Percentiles rank a stretch among this genome's conserved stretches.
These are phyloP conservation scores for Trichoderma erinaceum DNA, from an alignment of 495 filamentous ascomycete genomes.

Conservation along the genomic window DNA sequence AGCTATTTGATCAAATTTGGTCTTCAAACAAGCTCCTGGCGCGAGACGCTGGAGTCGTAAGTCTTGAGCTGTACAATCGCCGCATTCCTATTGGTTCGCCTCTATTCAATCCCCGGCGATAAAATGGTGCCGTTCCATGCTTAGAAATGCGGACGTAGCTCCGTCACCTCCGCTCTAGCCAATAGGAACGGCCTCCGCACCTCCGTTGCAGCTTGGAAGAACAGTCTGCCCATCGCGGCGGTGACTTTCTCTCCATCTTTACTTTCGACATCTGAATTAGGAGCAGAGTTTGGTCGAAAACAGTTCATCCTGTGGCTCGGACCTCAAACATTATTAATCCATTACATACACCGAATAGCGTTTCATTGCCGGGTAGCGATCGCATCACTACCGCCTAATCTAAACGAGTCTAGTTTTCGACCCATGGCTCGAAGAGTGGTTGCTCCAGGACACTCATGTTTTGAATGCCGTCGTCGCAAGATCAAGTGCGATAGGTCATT, in stretches of 20 bases:
- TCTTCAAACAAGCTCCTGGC: background rate
- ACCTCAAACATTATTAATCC: background rate
- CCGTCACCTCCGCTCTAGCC: background rate
- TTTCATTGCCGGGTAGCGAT: background rate
- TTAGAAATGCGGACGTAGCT: constrained; percentile 7
- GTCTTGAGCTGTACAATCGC: background rate
- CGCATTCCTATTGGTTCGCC: background rate
- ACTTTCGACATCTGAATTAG: background rate
- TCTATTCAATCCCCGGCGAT: background rate
- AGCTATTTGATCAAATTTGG: no score
- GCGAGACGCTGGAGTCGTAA: background rate
- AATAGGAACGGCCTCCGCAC: background rate
- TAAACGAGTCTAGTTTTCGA: background rate
- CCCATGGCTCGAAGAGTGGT: background rate
- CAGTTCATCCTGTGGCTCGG: background rate
- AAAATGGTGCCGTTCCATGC: background rate
- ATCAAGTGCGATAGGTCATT: background rate
- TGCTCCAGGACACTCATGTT: background rate
- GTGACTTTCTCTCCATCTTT: background rate
- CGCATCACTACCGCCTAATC: background rate
- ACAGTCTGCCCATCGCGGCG: background rate
- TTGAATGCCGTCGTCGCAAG: background rate
- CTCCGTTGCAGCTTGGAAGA: background rate
- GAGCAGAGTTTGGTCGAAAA: background rate
- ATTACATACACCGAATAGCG: background rate